Evolutionary conservation across 1,284 basidiomycete genomes (phyloP), one percentile per base, ranked within the genome.

Genomic region (Mycena sp.): DNA sequence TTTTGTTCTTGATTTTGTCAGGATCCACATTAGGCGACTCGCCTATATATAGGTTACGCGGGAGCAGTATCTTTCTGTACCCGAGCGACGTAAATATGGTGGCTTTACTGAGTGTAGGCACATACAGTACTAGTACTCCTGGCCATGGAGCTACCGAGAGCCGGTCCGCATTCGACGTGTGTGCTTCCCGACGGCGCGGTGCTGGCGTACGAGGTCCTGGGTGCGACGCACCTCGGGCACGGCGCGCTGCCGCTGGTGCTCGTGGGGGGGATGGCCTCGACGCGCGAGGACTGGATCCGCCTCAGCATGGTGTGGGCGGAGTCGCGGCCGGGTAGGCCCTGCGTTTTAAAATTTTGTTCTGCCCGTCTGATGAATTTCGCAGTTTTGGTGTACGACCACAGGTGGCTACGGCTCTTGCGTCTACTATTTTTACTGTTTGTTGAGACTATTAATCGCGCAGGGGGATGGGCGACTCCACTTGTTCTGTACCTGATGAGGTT

Each of bases 201-300:
- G 26, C 61, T 76, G 35, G 77, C 75, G 7, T 79, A 78, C 45
- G 74, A 79, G 26, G 53, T 79, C n/a, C 65, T 74, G 46, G 77
- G 77, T 44, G 58, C 71, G 4, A 48, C 68, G 25, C 68, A 74
- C 57, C 51, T 75, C 14, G 73, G 69, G 9, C 30, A 51, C n/a
- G n/a, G n/a, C 10, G 51, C 64, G 3, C 63, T 69, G 29, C 79
- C 78, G 11, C 64, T 80, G 23, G 74, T 78, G 0, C 69, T 80
- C 28, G 70, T 80, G 12, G 69, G 72, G 44, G 78, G 78, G n/a
- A 74, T 76, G 71, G 73, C 70, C 29, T 69, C 71, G 38, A 61
- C 75, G 14, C 66, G 76, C 45, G 60, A 68, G 7, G 79, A 80
- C 58, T 79, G 74, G 72, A 71, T 76, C 23, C 72, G 70, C 6